Conservation (phyloP, 768 basidiomycete species). For the Tulasnella sp. region DNA sequence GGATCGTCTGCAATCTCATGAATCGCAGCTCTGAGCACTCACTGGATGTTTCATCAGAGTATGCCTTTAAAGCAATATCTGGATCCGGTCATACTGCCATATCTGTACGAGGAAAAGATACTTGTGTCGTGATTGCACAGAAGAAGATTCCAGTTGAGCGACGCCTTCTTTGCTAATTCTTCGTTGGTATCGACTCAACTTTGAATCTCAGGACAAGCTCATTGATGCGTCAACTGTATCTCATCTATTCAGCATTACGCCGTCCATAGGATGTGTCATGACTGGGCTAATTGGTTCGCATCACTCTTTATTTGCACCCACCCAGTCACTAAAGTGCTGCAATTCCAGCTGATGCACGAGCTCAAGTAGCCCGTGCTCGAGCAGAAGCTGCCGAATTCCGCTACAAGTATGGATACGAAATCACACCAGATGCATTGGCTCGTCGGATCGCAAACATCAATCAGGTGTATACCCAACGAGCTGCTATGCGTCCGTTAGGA, state of each 20-base stretch:
- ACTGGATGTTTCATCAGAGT: constrained; percentile 47
- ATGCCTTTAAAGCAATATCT: constrained; percentile 99
- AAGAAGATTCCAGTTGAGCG: constrained; percentile 88
- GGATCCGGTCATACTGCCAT: constrained; percentile 92
- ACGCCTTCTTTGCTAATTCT: background rate
- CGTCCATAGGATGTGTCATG: constrained; percentile 94
- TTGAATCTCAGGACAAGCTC: constrained; percentile 69
- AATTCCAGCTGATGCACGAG: constrained; percentile 70
- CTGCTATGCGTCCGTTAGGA: constrained; percentile 91
- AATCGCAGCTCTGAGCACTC: background rate
- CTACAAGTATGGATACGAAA: constrained; percentile 96
- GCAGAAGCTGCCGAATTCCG: constrained; percentile 84
- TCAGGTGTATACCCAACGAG: constrained; percentile 96
- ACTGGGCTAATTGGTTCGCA: constrained; percentile 83
- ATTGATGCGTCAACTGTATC: constrained; percentile 89
- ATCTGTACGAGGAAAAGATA: constrained; percentile 86
- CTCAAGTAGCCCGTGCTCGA: constrained; percentile 78
- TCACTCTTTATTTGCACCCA: background rate
- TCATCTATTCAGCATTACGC: constrained; percentile 91
- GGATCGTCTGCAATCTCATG: constrained; percentile 23
- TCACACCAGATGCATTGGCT: constrained; percentile 91
- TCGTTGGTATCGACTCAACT: background rate
- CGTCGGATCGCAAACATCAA: constrained; percentile 94
- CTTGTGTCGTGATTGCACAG: constrained; percentile 91
- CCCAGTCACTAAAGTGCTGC: background rate